Base-by-base conservation (phyloP, 2,329 filamentous ascomycete species). In the Arthrocladium fulminans region DNA sequence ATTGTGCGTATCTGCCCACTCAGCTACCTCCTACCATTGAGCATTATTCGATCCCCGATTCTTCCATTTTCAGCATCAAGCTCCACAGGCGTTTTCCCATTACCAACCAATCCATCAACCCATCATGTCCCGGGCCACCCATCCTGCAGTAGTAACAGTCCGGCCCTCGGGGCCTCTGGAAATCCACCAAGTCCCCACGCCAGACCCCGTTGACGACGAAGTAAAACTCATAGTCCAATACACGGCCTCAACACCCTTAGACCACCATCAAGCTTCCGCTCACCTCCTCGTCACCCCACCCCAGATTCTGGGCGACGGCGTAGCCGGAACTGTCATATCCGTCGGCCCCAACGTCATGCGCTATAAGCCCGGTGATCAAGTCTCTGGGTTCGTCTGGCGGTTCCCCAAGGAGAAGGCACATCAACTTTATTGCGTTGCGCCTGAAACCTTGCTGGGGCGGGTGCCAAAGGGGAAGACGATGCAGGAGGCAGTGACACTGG, bases 231-330 rank as follows among this genome's bases (percentile, higher is more conserved):
- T 67, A 22, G 73, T 78, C 8, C 65, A 73, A 49, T 83, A 76
- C 75, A 79, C 76, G 1, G 72, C 77, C 2, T 80, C 78, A 1
- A 78, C 75, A 1, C 80, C 80, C 0, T 65, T 83, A 0, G 77
- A 83, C 55, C 65, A 83, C 4, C 80, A 83, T 61, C 73, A 77
- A 50, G 75, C 76, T 38, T 77, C 81, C 55, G 77, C 79, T 29
- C 77, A 76, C 0, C 65, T 83, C 0, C 59, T 80, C 10, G 68
- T 80, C 9, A 57, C 65, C 23, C 63, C 70, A 20, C 77, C 77
- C 0, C 66, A 71, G 52, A 63, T 75, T 4, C 65, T 76, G 8
- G 77, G 78, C 27, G 71, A 73, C 47, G 69, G 72, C 19, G 63
- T 69, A 2, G 76, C 71, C 3, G 79, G 80, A 2, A 69, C 67